Percentiles rank a stretch among this genome's conserved stretches.
phyloP scores from a whole-genome alignment of 192 early-diverging fungal genomes.

The Martensiomyces pterosporus region DNA sequence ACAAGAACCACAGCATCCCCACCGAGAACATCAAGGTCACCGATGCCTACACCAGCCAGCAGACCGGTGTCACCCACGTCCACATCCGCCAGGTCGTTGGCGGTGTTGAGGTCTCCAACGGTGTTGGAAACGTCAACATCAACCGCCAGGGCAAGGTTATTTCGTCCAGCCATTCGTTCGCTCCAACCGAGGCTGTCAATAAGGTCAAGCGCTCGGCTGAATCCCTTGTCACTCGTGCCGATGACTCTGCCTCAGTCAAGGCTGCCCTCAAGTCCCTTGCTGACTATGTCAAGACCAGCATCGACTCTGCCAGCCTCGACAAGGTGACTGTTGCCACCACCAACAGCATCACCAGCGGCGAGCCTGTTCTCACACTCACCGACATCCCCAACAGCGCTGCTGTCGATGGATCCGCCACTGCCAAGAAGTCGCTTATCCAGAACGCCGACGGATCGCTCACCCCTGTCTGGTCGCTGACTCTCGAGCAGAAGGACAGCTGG shows the following conservation, averaged over 20 bases:
- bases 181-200: background rate
- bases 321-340: constrained; percentile 67
- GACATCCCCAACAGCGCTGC: background rate
- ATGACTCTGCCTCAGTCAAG: background rate
- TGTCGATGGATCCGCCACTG: background rate
- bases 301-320: constrained; percentile 55
- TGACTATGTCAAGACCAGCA: constrained; percentile 74
- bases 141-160: constrained; percentile 34
- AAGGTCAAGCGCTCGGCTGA: background rate
- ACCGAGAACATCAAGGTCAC: constrained; percentile 2
- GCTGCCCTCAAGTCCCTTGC: constrained; percentile 38
- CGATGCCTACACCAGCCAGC: constrained; percentile 24
- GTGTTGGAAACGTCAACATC: constrained; percentile 58
- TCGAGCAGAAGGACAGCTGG: constrained; percentile 53
- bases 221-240: constrained; percentile 3
- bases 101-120: constrained; percentile 59
- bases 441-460: constrained; percentile 9
- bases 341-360: constrained; percentile 31
- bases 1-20: constrained; percentile 1
- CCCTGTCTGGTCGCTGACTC: constrained; percentile 54
- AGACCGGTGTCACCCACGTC: constrained; percentile 60
- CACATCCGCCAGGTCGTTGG: constrained; percentile 56
- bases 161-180: constrained; percentile 45
- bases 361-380: constrained; percentile 7
- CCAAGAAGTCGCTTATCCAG: constrained; percentile 7